A percentile compares a stretch with the other conserved stretches of the same genome.
phyloP scores from a whole-genome alignment of 2,329 filamentous ascomycete genomes.

The Celoporthe dispersa region DNA sequence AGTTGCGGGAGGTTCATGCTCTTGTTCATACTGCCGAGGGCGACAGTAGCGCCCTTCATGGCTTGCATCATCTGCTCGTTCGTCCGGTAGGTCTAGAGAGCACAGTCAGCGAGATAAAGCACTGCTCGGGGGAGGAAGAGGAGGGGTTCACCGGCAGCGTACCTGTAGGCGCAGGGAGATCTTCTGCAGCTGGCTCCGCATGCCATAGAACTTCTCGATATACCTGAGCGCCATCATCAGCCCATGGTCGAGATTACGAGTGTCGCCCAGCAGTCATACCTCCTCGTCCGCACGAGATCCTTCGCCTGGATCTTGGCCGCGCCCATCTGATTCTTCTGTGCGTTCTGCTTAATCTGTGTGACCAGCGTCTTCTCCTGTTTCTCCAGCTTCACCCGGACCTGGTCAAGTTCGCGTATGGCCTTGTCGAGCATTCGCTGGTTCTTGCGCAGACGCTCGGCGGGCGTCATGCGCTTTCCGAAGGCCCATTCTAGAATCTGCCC shows the following conservation, averaged over 20 bases:
- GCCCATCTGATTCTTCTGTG: conserved; percentile 98
- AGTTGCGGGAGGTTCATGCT: conserved; percentile 96
- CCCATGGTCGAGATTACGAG: not conserved
- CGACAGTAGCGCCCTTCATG: conserved; percentile 95
- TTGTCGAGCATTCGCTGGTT: conserved; percentile 97
- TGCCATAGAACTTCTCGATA: conserved; percentile 97
- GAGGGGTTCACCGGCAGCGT: conserved; percentile 28
- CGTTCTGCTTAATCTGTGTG: conserved; percentile 95
- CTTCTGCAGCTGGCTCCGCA: conserved; percentile 95
- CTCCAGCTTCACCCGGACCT: conserved; percentile 93
- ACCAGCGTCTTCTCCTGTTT: conserved; percentile 98
- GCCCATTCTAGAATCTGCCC: conserved; percentile 96
- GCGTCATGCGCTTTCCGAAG: conserved; percentile 99
- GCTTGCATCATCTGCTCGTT: conserved; percentile 99
- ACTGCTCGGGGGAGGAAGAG: conserved; percentile 7
- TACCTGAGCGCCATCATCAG: conserved; percentile 59
- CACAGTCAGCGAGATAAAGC: conserved; percentile 2
- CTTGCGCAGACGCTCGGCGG: conserved; percentile 86
- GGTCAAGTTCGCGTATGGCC: conserved; percentile 93
- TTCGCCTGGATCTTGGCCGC: conserved; percentile 98
- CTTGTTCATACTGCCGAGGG: conserved; percentile 94
- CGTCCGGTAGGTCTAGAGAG: conserved; percentile 81
- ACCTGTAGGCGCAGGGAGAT: conserved; percentile 95
- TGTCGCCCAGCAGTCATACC: conserved; percentile 49
- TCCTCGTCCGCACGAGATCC: conserved; percentile 88